phyloP scores from a whole-genome alignment of 108 stramenopile species.

The Schizochytrium sp. region DNA sequence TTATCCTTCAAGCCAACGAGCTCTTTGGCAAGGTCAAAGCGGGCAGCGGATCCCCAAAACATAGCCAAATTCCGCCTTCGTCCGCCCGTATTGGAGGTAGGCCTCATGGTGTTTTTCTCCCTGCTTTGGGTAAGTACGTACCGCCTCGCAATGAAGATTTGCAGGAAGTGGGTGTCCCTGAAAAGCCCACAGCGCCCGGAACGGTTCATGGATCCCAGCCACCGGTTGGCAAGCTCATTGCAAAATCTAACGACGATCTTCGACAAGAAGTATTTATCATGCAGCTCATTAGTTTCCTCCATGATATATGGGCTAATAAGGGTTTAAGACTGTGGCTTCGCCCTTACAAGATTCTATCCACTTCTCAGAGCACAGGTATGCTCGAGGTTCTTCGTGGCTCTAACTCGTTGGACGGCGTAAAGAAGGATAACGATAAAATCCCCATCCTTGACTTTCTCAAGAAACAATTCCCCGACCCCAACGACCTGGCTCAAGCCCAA shows the following conservation, averaged over 20 bases:
- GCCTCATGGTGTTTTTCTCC: conserved; percentile 85
- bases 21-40: conserved; percentile 67
- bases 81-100: conserved; percentile 73
- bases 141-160: conserved; percentile 66
- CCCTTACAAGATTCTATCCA: conserved; percentile 95
- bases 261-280: conserved; percentile 81
- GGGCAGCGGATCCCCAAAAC: conserved; percentile 77
- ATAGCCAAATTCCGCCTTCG: conserved; percentile 78
- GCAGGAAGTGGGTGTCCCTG: conserved; percentile 62
- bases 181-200: not conserved
- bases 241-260: conserved; percentile 87
- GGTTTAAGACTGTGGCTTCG: conserved; percentile 90
- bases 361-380: conserved; percentile 80
- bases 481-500: conserved; percentile 82
- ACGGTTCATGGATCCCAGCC: not conserved
- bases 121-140: conserved; percentile 79
- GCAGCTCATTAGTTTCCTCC: conserved; percentile 95
- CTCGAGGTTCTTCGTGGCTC: conserved; percentile 96
- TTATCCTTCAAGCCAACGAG: not conserved
- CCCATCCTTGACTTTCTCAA: conserved; percentile 86
- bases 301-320: conserved; percentile 89
- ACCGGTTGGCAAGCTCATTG: conserved; percentile 75
- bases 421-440: conserved; percentile 85
- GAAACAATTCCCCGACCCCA: conserved; percentile 79
- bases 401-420: conserved; percentile 89